Evolutionary conservation across 169 alveolate genomes (phyloP), one percentile per base, ranked within the genome.

Genomic region (Babesia gibsoni): DNA sequence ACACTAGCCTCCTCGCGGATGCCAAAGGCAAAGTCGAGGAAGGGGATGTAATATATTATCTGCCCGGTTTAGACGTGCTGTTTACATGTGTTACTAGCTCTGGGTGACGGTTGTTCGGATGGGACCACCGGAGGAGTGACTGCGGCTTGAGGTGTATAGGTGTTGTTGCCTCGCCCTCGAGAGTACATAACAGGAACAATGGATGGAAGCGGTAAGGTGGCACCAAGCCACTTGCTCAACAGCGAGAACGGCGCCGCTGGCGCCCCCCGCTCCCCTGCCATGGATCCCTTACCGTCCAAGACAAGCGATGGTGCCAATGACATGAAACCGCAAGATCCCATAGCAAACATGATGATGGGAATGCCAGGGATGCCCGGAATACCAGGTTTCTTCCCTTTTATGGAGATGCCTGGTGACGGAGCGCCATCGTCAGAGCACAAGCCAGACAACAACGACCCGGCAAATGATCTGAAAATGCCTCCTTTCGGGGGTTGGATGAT

Each of bases 171-270:
- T 39, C 46, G 16, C 16, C 16, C 20, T 39, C 46, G 46, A 39
- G 10, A 39, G 20, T 39, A 39, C 10, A 39, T 12, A 16, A 10
- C 46, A 16, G 16, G 10, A 39, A 16, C 42, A n/a, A 61, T 61
- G 72, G 72, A 61, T n/a, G 72, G 72, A 5, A 43, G 49, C 46
- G 72, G 72, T 27, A 61, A 61, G 59, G 58, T 61, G 27, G 42
- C 29, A 1, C 68, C 68, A 7, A 4, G 3, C 6, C 3, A 29
- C 8, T 4, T 33, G 23, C 48, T 8, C 10, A 23, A 4, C 12
- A n/a, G 50, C 25, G 66, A n/a, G 22, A 16, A 3, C 48, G 48
- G 39, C 3, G 27, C 32, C 12, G 33, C 66, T 27, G 10, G 32
- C 22, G 16, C 42, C 22, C 58, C n/a, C 2, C 35, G 1, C 20